Percentiles rank a stretch among this genome's conserved stretches.
Conservation (phyloP, 2,329 filamentous ascomycete species). For the Cladophialophora exuberans region DNA sequence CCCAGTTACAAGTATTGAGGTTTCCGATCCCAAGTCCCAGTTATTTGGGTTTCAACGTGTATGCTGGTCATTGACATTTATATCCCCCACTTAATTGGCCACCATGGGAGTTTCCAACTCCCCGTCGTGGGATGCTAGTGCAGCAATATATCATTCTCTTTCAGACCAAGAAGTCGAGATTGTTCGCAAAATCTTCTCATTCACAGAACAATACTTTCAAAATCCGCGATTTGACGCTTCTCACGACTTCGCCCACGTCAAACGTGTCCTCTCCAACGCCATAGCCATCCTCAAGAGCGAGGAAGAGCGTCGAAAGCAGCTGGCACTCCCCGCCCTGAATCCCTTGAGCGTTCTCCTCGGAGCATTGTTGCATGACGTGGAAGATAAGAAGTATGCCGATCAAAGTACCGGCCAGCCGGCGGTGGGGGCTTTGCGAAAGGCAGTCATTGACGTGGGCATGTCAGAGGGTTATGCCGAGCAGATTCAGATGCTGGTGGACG, state of each 20-base stretch:
- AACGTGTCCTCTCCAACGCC: slow-evolving; percentile 75
- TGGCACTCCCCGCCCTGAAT: slow-evolving; percentile 23
- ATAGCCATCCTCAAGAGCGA: slow-evolving; percentile 64
- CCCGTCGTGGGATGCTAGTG: slow-evolving; percentile 27
- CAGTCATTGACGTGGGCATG: slow-evolving; percentile 28
- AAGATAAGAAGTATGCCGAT: slow-evolving; percentile 35
- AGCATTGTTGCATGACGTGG: slow-evolving; percentile 36
- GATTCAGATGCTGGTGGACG: slow-evolving; percentile 72
- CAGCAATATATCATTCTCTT: slow-evolving; percentile 26
- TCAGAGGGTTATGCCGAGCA: slow-evolving; percentile 51
- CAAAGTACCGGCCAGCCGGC: slow-evolving; percentile 11
- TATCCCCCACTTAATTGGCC: not conserved
- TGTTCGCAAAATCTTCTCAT: slow-evolving; percentile 28
- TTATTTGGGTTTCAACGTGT: no score
- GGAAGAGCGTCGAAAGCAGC: slow-evolving; percentile 29
- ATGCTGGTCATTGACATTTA: not conserved
- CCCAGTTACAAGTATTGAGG: not conserved
- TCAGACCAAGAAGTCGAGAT: slow-evolving; percentile 26
- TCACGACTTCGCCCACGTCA: slow-evolving; percentile 85
- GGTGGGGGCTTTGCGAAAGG: slow-evolving; percentile 19
- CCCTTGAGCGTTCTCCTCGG: slow-evolving; percentile 32
- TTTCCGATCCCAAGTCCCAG: not conserved
- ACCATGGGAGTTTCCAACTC: slow-evolving; percentile 15
- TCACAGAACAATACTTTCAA: slow-evolving; percentile 32
- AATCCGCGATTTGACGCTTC: slow-evolving; percentile 65